These are phyloP conservation scores for Trapa incisa DNA, from an alignment of 345 rosid species.

Conservation along the genomic window DNA sequence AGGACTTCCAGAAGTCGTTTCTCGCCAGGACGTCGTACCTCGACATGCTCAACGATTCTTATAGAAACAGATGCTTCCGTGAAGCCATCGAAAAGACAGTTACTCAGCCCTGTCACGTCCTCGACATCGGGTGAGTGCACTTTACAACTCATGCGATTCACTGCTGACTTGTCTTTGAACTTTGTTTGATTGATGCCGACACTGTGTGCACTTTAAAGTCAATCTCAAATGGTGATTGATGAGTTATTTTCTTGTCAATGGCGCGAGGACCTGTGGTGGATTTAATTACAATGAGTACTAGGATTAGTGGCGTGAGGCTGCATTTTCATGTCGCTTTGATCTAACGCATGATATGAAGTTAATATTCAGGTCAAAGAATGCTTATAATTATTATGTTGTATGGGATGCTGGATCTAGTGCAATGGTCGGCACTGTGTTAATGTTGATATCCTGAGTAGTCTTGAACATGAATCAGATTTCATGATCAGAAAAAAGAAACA, in stretches of 20 bases:
- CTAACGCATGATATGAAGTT: not conserved
- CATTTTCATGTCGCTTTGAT: not conserved
- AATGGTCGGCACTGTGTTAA: not conserved
- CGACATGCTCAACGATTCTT: slow-evolving; percentile 67
- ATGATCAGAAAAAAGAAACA: not conserved
- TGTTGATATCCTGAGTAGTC: not conserved
- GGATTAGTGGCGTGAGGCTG: not conserved
- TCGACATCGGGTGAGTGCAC: slow-evolving; percentile 65
- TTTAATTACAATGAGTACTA: not conserved
- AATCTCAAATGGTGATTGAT: not conserved
- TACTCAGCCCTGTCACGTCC: slow-evolving; percentile 64
- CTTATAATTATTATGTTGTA: not conserved
- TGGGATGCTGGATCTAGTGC: not conserved
- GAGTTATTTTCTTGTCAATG: not conserved
- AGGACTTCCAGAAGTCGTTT: slow-evolving; percentile 22
- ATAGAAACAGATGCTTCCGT: slow-evolving; percentile 39
- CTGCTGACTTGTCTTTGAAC: not conserved
- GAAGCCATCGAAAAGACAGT: slow-evolving; percentile 48
- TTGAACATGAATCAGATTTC: not conserved
- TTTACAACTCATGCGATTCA: not conserved
- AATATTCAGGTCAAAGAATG: not conserved
- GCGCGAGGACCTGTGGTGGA: not conserved
- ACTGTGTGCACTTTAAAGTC: not conserved
- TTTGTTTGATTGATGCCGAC: not conserved
- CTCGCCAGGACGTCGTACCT: slow-evolving; percentile 54